Evolutionary conservation across 495 filamentous ascomycete genomes (phyloP).

Genomic region (Tetracladium setigerum): DNA sequence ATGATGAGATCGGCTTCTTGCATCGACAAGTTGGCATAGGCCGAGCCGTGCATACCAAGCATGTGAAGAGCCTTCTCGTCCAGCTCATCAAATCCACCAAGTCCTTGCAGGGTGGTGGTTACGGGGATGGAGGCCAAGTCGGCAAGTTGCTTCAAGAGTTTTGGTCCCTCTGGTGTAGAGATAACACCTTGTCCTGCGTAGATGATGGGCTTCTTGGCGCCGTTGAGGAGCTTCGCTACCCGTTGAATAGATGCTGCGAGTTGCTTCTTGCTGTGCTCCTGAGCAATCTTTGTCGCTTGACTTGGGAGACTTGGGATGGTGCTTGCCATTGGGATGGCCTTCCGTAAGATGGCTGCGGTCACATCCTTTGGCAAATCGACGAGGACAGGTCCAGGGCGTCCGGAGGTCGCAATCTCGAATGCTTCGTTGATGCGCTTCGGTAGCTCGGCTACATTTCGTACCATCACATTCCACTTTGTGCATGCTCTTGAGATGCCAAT

Average conservation of each 20-base stretch:
- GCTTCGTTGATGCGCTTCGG: constrained; percentile 75
- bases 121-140: constrained; percentile 70
- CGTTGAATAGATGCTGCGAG: constrained; percentile 52
- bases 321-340: constrained; percentile 60
- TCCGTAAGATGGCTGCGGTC: constrained; percentile 55
- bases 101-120: constrained; percentile 70
- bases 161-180: constrained; percentile 54
- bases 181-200: constrained; percentile 70
- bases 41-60: constrained; percentile 77
- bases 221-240: constrained; percentile 61
- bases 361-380: constrained; percentile 78
- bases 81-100: constrained; percentile 70
- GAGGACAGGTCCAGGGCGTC: constrained; percentile 69
- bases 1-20: constrained; percentile 75
- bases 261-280: constrained; percentile 46
- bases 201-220: constrained; percentile 68
- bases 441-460: constrained; percentile 69
- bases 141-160: constrained; percentile 57
- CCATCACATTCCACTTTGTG: constrained; percentile 85
- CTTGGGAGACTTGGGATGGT: constrained; percentile 59
- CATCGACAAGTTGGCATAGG: constrained; percentile 74
- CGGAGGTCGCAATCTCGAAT: constrained; percentile 76
- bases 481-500: constrained; percentile 70
- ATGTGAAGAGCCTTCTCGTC: constrained; percentile 73
- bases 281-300: constrained; percentile 59